These are phyloP conservation scores for Cutaneotrichosporon dermatis DNA, from an alignment of 1,284 basidiomycete genomes.

Conservation along the genomic window DNA sequence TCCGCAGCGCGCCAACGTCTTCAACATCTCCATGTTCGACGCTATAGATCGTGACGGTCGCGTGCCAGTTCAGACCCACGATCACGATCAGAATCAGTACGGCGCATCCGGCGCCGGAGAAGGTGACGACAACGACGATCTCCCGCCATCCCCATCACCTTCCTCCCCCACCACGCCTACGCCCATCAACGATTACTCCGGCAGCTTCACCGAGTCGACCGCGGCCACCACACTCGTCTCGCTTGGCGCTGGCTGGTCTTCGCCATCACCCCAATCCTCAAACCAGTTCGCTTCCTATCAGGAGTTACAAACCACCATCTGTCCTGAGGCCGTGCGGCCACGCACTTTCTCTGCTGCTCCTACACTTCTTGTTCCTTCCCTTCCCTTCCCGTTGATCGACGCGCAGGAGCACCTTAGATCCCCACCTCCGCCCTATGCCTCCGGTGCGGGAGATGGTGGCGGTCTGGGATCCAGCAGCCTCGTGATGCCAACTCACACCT, in stretches of 20 bases:
- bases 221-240: constrained; percentile 1
- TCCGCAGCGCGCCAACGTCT: not conserved
- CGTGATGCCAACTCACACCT: not conserved
- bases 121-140: not conserved
- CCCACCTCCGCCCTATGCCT: not conserved
- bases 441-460: too few relatives aligned
- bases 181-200: not conserved
- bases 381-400: too few relatives aligned
- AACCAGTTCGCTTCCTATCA: not conserved
- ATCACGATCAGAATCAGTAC: not conserved
- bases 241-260: not conserved
- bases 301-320: not conserved
- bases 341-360: too few relatives aligned
- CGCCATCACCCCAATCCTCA: not conserved
- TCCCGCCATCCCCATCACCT: not conserved
- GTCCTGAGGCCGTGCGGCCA: not conserved
- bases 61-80: not conserved
- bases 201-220: too few relatives aligned
- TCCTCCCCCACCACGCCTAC: not conserved
- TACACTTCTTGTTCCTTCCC: too few relatives aligned
- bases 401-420: too few relatives aligned
- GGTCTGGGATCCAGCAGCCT: not conserved
- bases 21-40: not conserved
- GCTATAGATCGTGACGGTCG: too few relatives aligned
- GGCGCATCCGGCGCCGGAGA: not conserved